Evolutionary conservation across 2,329 filamentous ascomycete species (phyloP).

Genomic region (Paramyrothecium roridum): DNA sequence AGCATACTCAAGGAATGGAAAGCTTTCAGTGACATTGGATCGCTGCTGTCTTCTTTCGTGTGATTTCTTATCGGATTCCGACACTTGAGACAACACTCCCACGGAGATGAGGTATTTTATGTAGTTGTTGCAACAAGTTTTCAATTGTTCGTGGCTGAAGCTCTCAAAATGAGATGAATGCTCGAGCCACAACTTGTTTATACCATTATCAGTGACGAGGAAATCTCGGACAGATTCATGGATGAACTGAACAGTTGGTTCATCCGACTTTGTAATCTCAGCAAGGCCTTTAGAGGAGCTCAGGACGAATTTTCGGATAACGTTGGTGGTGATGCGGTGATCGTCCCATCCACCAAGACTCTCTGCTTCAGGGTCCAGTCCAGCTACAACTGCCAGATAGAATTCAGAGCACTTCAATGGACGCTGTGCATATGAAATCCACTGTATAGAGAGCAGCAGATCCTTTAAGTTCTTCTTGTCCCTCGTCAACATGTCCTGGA

Average conservation of each 20-base stretch:
- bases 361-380: constrained; percentile 3
- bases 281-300: constrained; percentile 48
- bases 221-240: constrained; percentile 50
- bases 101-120: not conserved
- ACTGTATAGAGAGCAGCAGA: constrained; percentile 44
- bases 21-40: not conserved
- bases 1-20: not conserved
- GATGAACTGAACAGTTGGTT: constrained; percentile 45
- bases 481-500: constrained; percentile 44
- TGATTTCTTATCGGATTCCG: not conserved
- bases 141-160: constrained; percentile 38
- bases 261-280: constrained; percentile 31
- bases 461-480: constrained; percentile 37
- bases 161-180: constrained; percentile 24
- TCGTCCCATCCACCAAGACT: accelerated
- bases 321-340: too few species aligned
- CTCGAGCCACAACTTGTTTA: constrained; percentile 26
- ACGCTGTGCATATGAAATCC: constrained; percentile 45
- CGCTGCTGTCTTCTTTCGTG: not conserved
- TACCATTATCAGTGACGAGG: constrained; percentile 32
- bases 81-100: not conserved
- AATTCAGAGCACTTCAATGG: constrained; percentile 41
- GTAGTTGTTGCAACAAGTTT: constrained; percentile 31
- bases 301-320: constrained; percentile 27
- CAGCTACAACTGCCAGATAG: constrained; percentile 36